These are phyloP conservation scores for Mayamaea pseudoterrestris DNA, from an alignment of 108 stramenopile species.

Conservation along the genomic window DNA sequence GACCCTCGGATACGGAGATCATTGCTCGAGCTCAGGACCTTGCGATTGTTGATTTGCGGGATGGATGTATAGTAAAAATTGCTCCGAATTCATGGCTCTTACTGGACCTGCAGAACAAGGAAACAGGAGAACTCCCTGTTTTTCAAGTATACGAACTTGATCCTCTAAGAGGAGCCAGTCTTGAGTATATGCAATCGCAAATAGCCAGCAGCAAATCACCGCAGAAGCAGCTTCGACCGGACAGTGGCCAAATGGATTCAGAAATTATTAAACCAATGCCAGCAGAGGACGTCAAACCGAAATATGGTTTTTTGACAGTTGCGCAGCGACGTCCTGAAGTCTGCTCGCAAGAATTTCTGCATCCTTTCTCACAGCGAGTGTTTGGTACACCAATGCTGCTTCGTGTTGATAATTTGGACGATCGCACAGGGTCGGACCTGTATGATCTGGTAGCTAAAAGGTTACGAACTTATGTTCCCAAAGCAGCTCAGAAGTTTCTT, in stretches of 20 bases:
- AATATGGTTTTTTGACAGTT: slow-evolving; percentile 56
- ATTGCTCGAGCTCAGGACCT: slow-evolving; percentile 40
- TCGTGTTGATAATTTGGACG: slow-evolving; percentile 53
- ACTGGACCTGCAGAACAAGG: slow-evolving; percentile 53
- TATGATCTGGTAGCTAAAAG: slow-evolving; percentile 62
- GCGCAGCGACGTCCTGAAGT: slow-evolving; percentile 64
- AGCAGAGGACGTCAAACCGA: slow-evolving; percentile 7
- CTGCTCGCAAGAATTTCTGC: slow-evolving; percentile 42
- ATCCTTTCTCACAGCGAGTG: slow-evolving; percentile 55
- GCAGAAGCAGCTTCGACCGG: slow-evolving; percentile 1
- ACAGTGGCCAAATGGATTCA: slow-evolving; percentile 6
- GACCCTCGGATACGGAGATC: too few species aligned
- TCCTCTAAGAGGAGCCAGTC: background rate
- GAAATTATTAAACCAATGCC: slow-evolving; percentile 5
- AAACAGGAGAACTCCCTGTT: slow-evolving; percentile 65
- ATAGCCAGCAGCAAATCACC: slow-evolving; percentile 1
- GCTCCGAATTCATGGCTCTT: slow-evolving; percentile 73
- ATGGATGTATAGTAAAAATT: slow-evolving; percentile 70
- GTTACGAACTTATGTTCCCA: slow-evolving; percentile 47
- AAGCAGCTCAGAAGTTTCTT: slow-evolving; percentile 24
- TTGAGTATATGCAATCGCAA: too few species aligned
- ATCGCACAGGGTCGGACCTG: slow-evolving; percentile 56
- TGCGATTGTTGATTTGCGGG: slow-evolving; percentile 75
- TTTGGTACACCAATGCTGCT: slow-evolving; percentile 77
- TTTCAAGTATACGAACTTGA: slow-evolving; percentile 74